Base-by-base conservation (phyloP, 164 flowering plant species). In the Protea cynaroides region DNA sequence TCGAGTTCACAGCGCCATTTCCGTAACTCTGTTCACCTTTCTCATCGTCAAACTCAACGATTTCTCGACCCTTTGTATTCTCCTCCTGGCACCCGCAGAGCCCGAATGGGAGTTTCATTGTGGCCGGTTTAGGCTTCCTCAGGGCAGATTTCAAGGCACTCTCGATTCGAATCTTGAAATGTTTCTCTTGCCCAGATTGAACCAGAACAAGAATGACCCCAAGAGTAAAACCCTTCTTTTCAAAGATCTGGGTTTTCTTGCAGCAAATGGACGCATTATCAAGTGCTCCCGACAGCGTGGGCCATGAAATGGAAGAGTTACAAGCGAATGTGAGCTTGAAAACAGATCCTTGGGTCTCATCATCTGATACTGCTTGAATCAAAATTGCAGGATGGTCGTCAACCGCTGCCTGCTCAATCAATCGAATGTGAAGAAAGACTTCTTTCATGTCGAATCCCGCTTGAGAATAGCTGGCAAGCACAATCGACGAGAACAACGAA, bases 371-470 rank as follows among this genome's bases (percentile, higher is more conserved):
- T 47, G 83, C 83, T 63, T 84, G 88, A 44, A 86, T 79, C 64
- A 75, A 22, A 38, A 81, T 70, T 13, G 86, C 85, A 8, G 87
- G 87, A 8, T 75, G 77, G 22, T 78, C 87, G 6, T 76, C 83
- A 1, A 44, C 75, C 0, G 77, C 69, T n/a, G 89, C 83, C 75
- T 86, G 87, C 71, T 86, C 89, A 34, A 86, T 75, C 80, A 86
- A 70, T 64, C 76, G 75, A 6, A 86, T 81, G 59, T 86, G 89
- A 36, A 86, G 65, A 76, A 86, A 83, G 52, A 84, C 87, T 62
- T 84, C 89, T 68, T 86, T 84, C 87, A 84, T 80, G 36, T 82
- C 86, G 62, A 84, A 87, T 9, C 82, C 87, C 17, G 81, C 85
- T 64, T 83, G 87, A 0, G 88, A 81, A 72, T 83, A 84, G 19